Evolutionary conservation across 2,329 filamentous ascomycete species (phyloP).

Genomic region (Talaromyces sp.): DNA sequence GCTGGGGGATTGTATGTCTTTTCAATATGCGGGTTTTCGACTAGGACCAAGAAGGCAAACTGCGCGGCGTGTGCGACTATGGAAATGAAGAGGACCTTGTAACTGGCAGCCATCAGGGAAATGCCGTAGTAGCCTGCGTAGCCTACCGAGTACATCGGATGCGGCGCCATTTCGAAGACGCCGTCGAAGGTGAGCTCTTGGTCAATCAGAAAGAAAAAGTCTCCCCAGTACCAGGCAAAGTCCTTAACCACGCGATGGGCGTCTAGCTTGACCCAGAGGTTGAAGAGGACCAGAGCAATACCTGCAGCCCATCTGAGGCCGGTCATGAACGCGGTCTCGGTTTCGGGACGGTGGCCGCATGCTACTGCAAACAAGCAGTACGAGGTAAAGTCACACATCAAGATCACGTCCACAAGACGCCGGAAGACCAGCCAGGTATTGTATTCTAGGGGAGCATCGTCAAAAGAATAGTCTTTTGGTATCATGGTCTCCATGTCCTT

Average conservation of each 20-base stretch:
- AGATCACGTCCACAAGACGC: constrained; percentile 88
- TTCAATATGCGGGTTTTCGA: constrained; percentile 97
- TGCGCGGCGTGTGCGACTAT: constrained; percentile 91
- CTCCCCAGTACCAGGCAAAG: constrained; percentile 99
- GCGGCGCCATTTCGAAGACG: constrained; percentile 97
- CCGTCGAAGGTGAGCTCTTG: constrained; percentile 97
- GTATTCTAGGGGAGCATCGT: constrained; percentile 91
- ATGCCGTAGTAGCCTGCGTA: constrained; percentile 98
- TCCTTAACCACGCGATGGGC: constrained; percentile 97
- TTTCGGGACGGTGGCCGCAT: constrained; percentile 69
- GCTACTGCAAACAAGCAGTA: constrained; percentile 95
- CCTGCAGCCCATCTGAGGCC: constrained; percentile 73
- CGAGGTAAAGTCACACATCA: constrained; percentile 98
- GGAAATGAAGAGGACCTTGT: constrained; percentile 94
- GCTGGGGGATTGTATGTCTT: constrained; percentile 92
- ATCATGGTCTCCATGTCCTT: constrained; percentile 92
- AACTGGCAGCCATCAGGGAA: constrained; percentile 96
- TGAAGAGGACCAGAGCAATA: constrained; percentile 78
- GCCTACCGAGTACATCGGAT: constrained; percentile 98
- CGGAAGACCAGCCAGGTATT: constrained; percentile 98
- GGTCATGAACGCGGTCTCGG: constrained; percentile 66
- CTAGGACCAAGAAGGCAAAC: constrained; percentile 82
- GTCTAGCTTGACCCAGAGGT: constrained; percentile 97
- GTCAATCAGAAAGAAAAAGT: constrained; percentile 98
- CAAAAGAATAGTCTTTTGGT: constrained; percentile 86